Base-by-base conservation (phyloP, 139 green algal genomes). In the Chlorella sp. region DNA sequence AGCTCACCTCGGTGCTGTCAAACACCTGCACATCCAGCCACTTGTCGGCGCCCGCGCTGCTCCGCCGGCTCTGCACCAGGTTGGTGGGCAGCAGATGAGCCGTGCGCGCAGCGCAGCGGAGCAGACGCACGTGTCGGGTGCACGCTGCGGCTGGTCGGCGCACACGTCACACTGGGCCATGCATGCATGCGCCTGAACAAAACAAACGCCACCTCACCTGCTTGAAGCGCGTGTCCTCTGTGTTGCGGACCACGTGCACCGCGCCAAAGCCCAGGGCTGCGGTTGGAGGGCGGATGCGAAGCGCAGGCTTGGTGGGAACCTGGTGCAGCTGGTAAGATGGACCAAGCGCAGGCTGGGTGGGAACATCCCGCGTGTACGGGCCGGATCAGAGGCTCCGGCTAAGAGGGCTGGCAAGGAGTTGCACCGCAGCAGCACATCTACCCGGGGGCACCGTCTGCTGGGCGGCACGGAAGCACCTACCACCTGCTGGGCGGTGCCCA, bases 21-120 rank as follows among this genome's bases (percentile, higher is more conserved):
- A 89, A 95, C 28, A 92, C 51, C 54, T 85, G 79, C 30, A 95
- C 83, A 76, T 97, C 90, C 81, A 97, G 86, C 94, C 94, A 97
- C 88, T 97, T 96, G 40, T 98, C 94, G 1, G 92, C 89, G 4
- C 94, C 94, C 14, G 88, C 87, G 2, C 51, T 73, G 81, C 48
- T 51, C 30, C 51, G 68, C 36, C 56, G 54, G 81, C 65, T 69
- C 56, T 69, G 51, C 51, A 60, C 51, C 16, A 20, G 51, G 16
- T 60, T 11, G 11, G 46, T 11, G 11, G 54, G 69, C 30, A 48
- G 69, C 22, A 46, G 69, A 17, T n/a, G 69, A 46, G 69, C 4
- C 13, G 69, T 1, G 54, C 32, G 36, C 1, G 36, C 36, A 48
- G 20, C 36, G 36, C 36, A 36, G 4, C 68, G 46, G 11, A 8